Evolutionary conservation across 768 basidiomycete genomes (phyloP).

Genomic region (Mycena alexandri): DNA sequence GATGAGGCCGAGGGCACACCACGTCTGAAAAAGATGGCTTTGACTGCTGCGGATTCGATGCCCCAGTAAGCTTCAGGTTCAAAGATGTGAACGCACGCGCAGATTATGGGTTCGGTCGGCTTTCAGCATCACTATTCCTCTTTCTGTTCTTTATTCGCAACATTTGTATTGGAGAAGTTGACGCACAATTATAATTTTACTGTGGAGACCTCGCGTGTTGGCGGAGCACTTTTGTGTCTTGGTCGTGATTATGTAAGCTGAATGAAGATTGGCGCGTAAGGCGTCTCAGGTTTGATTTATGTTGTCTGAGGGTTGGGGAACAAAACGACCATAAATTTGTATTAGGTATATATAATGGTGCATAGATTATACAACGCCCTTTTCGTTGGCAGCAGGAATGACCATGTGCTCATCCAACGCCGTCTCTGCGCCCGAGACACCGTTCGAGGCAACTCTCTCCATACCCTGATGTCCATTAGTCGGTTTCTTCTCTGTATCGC

Average conservation of each 20-base stretch:
- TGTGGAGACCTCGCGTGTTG: not conserved
- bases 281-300: too few relatives aligned
- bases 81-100: slow-evolving; percentile 13
- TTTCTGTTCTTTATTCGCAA: slow-evolving; percentile 23
- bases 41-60: slow-evolving; percentile 41
- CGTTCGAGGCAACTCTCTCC: slow-evolving; percentile 16
- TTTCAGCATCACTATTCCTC: not conserved
- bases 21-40: slow-evolving; percentile 75
- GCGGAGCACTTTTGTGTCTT: not conserved
- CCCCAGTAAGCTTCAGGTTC: slow-evolving; percentile 32
- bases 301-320: too few relatives aligned
- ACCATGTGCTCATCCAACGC: slow-evolving; percentile 57
- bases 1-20: slow-evolving; percentile 66
- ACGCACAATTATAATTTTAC: slow-evolving; percentile 21
- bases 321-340: not conserved
- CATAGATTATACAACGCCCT: slow-evolving; percentile 32
- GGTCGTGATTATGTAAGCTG: slow-evolving; percentile 20
- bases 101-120: slow-evolving; percentile 20
- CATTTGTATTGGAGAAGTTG: slow-evolving; percentile 27
- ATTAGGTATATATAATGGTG: slow-evolving; percentile 13
- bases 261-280: not conserved
- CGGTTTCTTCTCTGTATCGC: slow-evolving; percentile 21
- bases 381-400: slow-evolving; percentile 45
- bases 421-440: slow-evolving; percentile 39
- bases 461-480: slow-evolving; percentile 10